Conservation (phyloP, 2,329 filamentous ascomycete genomes). For the Ophiostoma montium region DNA sequence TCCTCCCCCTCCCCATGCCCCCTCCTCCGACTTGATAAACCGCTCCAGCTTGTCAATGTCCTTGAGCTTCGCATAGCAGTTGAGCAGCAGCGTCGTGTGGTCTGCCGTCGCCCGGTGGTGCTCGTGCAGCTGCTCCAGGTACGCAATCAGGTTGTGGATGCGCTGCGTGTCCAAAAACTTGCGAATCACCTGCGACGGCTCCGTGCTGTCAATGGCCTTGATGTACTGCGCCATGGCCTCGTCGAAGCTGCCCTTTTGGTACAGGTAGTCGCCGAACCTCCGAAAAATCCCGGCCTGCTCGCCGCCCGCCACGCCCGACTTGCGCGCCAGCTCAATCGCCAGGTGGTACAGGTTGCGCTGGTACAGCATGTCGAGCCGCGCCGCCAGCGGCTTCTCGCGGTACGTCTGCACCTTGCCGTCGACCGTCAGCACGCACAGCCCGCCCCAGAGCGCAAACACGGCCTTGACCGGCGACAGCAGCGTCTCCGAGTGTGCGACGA, state of each 20-base stretch:
- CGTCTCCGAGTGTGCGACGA: constrained; percentile 79
- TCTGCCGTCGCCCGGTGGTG: constrained; percentile 87
- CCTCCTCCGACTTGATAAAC: constrained; percentile 81
- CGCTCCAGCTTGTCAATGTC: constrained; percentile 91
- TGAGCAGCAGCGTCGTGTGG: constrained; percentile 85
- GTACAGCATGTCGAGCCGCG: constrained; percentile 86
- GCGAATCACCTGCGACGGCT: constrained; percentile 89
- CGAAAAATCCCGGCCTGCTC: constrained; percentile 89
- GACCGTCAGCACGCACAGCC: constrained; percentile 76
- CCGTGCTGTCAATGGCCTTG: constrained; percentile 87
- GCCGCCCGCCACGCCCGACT: constrained; percentile 61
- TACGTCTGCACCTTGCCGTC: constrained; percentile 89
- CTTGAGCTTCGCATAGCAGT: constrained; percentile 96
- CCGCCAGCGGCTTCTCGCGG: constrained; percentile 78
- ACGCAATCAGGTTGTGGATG: constrained; percentile 94
- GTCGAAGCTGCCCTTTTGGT: constrained; percentile 91
- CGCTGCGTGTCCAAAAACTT: constrained; percentile 95
- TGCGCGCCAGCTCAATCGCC: constrained; percentile 85
- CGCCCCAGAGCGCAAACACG: constrained; percentile 78
- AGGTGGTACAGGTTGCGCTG: constrained; percentile 84
- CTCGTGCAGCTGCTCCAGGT: constrained; percentile 90
- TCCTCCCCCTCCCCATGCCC: too few species aligned
- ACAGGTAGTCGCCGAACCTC: constrained; percentile 85
- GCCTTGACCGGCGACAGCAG: constrained; percentile 62
- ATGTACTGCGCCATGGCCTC: constrained; percentile 99